Conservation (phyloP, 495 filamentous ascomycete genomes). For the Aspergillus nanangensis region DNA sequence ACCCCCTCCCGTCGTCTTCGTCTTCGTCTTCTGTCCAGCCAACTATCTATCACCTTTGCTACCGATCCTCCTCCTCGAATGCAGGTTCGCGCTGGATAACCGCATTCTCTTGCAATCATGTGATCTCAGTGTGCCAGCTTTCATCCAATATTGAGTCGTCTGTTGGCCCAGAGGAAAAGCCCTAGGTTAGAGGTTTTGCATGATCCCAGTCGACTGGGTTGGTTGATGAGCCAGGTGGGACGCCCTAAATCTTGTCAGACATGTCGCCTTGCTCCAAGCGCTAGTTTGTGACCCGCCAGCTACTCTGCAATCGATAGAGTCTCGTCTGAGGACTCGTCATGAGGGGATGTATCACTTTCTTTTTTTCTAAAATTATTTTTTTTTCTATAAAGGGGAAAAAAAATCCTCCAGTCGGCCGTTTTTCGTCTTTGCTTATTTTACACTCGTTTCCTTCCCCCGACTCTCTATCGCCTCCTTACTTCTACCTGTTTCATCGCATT, state of each 20-base stretch:
- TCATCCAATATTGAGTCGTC: slow-evolving; percentile 17
- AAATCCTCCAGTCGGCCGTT: slow-evolving; percentile 7
- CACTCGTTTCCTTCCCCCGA: neutral
- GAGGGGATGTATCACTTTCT: slow-evolving; percentile 20
- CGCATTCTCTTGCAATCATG: slow-evolving; percentile 40
- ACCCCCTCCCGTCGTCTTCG: slow-evolving; percentile 5
- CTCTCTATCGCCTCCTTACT: slow-evolving; percentile 1
- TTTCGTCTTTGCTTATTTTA: slow-evolving; percentile 15
- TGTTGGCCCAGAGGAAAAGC: slow-evolving; percentile 12
- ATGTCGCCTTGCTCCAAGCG: slow-evolving; percentile 19
- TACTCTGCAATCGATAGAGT: neutral
- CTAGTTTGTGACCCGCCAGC: slow-evolving; percentile 13
- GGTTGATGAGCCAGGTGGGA: slow-evolving; percentile 18
- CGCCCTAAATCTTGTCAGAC: slow-evolving; percentile 23
- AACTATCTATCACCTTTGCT: slow-evolving; percentile 9
- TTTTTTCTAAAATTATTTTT: slow-evolving; percentile 11
- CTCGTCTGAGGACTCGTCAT: neutral
- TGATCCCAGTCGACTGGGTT: slow-evolving; percentile 13
- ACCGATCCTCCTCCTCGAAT: slow-evolving; percentile 20
- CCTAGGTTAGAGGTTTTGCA: no score
- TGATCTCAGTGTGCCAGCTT: slow-evolving; percentile 29
- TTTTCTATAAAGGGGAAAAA: slow-evolving; percentile 1
- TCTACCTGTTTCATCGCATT: slow-evolving; percentile 9
- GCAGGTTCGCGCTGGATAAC: slow-evolving; percentile 33
- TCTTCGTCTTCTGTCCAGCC: neutral